Percentiles rank a stretch among this genome's conserved stretches.
phyloP scores from a whole-genome alignment of 177 flowering plant genomes.

The Tripterygium wilfordii region DNA sequence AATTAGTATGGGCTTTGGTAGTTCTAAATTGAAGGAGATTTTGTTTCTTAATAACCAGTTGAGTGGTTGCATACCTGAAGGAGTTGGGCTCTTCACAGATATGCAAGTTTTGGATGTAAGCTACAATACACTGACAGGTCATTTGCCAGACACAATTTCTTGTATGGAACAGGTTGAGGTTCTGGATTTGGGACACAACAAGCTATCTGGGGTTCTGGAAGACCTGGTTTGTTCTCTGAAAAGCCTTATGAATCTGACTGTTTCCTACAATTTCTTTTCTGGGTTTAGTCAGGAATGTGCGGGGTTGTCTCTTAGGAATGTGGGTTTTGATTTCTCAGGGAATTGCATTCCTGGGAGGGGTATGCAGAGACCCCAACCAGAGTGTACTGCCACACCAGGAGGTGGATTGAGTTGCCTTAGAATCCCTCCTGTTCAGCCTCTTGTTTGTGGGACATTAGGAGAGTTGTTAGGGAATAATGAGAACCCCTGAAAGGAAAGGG shows the following conservation, averaged over 20 bases:
- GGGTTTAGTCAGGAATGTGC: constrained; percentile 68
- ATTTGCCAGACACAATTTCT: constrained; percentile 72
- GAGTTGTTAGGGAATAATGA: not conserved
- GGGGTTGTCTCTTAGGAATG: constrained; percentile 35
- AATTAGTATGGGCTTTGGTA: constrained; percentile 58
- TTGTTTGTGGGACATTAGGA: constrained; percentile 38
- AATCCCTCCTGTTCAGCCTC: constrained; percentile 54
- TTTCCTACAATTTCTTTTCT: constrained; percentile 76
- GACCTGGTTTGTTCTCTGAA: constrained; percentile 62
- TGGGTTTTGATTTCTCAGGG: constrained; percentile 70
- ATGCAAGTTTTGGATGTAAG: constrained; percentile 79
- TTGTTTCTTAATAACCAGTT: constrained; percentile 73
- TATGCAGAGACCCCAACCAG: constrained; percentile 78
- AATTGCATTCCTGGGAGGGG: constrained; percentile 80
- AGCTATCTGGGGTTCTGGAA: constrained; percentile 69
- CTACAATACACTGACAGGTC: constrained; percentile 70
- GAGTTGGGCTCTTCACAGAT: constrained; percentile 57
- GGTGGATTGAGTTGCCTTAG: constrained; percentile 64
- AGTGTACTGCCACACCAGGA: constrained; percentile 57
- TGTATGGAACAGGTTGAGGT: constrained; percentile 65
- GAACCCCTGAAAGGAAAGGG: not conserved
- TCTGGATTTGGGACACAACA: constrained; percentile 70
- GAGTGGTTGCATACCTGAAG: constrained; percentile 85
- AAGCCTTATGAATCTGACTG: constrained; percentile 59
- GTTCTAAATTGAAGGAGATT: constrained; percentile 61